Conservation (phyloP, 257 asterid species). For the Solanum pimpinellifolium region DNA sequence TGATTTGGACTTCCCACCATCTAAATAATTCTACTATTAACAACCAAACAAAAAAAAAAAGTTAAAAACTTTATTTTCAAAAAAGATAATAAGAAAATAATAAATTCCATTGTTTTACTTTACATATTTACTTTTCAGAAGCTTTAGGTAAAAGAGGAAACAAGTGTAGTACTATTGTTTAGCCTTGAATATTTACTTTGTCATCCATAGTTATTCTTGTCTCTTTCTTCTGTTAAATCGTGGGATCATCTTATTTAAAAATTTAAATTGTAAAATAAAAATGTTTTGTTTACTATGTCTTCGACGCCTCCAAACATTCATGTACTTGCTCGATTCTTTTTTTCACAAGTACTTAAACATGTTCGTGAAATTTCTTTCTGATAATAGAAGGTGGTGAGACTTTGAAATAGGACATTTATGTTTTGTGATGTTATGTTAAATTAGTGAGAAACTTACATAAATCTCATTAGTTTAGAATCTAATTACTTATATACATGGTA, state of each 20-base stretch:
- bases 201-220: neutral
- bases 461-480: neutral
- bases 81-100: neutral
- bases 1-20: neutral
- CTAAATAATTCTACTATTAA: neutral
- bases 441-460: neutral
- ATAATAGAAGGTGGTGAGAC: neutral
- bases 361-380: neutral
- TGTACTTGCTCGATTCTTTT: neutral
- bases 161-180: neutral
- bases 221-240: neutral
- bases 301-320: neutral
- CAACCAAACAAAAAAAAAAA: neutral
- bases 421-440: neutral
- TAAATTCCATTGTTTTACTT: neutral
- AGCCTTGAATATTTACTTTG: neutral
- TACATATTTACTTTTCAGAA: neutral
- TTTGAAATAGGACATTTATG: neutral
- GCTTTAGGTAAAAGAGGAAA: neutral
- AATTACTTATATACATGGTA: accelerated
- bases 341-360: neutral
- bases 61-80: neutral
- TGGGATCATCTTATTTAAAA: neutral
- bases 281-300: neutral
- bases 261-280: neutral